Evolutionary conservation across 2,329 filamentous ascomycete species (phyloP).

Genomic region (Dactylellina drechsleri): DNA sequence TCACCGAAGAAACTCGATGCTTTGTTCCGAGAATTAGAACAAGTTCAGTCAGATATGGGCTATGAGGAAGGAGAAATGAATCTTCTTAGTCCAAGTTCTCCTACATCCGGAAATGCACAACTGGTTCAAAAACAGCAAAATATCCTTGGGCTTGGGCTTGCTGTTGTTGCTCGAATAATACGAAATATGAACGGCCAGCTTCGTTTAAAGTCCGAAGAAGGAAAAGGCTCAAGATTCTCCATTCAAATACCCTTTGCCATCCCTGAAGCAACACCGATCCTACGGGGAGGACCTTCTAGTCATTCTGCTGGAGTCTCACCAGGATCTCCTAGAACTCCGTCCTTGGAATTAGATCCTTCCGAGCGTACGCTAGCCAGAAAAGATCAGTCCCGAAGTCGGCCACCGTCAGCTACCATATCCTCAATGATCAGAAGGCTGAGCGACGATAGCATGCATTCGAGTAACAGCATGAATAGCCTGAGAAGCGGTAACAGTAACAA

Average conservation of each 20-base stretch:
- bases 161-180: constrained; percentile 84
- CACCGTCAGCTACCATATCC: constrained; percentile 51
- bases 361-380: constrained; percentile 42
- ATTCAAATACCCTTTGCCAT: constrained; percentile 77
- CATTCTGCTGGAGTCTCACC: not conserved
- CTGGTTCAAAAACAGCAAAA: constrained; percentile 60
- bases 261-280: constrained; percentile 25
- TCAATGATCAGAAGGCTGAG: constrained; percentile 60
- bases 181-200: constrained; percentile 92
- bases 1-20: constrained; percentile 68
- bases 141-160: constrained; percentile 82
- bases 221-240: constrained; percentile 83
- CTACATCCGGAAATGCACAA: constrained; percentile 55
- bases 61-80: constrained; percentile 9
- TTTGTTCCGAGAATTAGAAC: constrained; percentile 71
- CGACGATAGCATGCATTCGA: constrained; percentile 62
- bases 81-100: constrained; percentile 3
- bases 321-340: not conserved
- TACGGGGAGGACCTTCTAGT: not conserved
- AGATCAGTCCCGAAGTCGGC: constrained; percentile 57
- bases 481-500: constrained; percentile 66
- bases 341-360: constrained; percentile 21
- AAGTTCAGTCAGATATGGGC: constrained; percentile 69
- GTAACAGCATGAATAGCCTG: constrained; percentile 66
- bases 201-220: constrained; percentile 82